A percentile compares a stretch with the other conserved stretches of the same genome.
Conservation (phyloP, 2,329 filamentous ascomycete genomes). For the Arthrobotrys musiformis region DNA sequence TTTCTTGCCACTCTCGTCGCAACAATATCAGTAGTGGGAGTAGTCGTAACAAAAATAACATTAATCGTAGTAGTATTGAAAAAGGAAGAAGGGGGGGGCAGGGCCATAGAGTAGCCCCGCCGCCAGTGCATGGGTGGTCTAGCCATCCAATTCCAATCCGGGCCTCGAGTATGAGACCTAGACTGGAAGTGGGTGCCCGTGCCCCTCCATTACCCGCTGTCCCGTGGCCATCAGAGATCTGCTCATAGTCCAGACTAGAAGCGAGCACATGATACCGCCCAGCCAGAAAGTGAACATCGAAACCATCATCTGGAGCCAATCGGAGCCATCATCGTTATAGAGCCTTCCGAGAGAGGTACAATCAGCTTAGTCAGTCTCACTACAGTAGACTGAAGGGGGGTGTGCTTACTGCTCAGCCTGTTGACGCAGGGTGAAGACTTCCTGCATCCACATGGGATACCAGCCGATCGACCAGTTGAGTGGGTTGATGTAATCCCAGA, state of each 20-base stretch:
- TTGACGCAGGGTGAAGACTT: background rate
- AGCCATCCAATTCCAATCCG: background rate
- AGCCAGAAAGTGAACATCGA: background rate
- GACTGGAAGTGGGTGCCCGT: background rate
- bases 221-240: background rate
- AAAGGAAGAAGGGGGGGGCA: background rate
- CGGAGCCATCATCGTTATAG: background rate
- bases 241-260: background rate
- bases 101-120: background rate
- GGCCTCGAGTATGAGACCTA: background rate
- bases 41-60: no score
- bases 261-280: background rate
- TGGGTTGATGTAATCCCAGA: background rate
- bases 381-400: background rate
- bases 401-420: background rate
- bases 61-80: no score
- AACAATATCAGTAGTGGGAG: no score
- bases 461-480: background rate
- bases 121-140: background rate
- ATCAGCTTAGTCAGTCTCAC: background rate
- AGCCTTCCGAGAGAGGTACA: background rate
- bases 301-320: background rate
- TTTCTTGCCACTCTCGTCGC: no score
- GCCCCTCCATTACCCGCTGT: background rate
- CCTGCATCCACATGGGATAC: background rate